Conservation (phyloP, 345 rosid species). For the Populus simonii region DNA sequence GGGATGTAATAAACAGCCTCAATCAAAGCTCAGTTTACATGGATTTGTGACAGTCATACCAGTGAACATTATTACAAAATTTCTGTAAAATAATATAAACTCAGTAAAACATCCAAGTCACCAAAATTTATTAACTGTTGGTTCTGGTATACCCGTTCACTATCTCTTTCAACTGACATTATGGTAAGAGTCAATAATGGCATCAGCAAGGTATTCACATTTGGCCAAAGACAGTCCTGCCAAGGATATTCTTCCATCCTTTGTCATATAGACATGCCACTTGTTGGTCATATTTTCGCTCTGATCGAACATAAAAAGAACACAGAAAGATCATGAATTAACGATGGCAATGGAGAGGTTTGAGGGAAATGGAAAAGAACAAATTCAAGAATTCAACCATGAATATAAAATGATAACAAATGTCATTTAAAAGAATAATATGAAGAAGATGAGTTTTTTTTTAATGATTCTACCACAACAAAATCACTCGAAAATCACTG, state of each 20-base stretch:
- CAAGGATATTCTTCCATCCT: slow-evolving; percentile 91
- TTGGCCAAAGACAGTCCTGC: slow-evolving; percentile 90
- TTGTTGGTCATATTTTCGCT: slow-evolving; percentile 86
- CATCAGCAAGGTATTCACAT: slow-evolving; percentile 91
- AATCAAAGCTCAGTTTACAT: neutral
- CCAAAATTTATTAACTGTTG: slow-evolving; percentile 15
- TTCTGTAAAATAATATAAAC: neutral
- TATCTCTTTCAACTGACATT: slow-evolving; percentile 57
- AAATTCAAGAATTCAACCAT: neutral
- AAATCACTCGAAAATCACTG: too few relatives aligned
- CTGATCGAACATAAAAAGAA: slow-evolving; percentile 24
- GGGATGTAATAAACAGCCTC: neutral
- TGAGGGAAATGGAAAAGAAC: neutral
- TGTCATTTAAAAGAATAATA: neutral
- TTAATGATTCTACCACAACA: neutral
- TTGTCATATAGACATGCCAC: slow-evolving; percentile 95
- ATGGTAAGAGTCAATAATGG: slow-evolving; percentile 77
- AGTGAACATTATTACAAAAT: slow-evolving; percentile 17
- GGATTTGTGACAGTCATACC: neutral
- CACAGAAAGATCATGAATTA: neutral
- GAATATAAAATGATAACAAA: neutral
- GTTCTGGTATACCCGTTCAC: neutral
- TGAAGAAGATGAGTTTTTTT: neutral
- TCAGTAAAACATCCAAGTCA: slow-evolving; percentile 7
- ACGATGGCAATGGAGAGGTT: neutral